phyloP scores from a whole-genome alignment of 495 filamentous ascomycete species.

The Xanthoparmelia taractica region DNA sequence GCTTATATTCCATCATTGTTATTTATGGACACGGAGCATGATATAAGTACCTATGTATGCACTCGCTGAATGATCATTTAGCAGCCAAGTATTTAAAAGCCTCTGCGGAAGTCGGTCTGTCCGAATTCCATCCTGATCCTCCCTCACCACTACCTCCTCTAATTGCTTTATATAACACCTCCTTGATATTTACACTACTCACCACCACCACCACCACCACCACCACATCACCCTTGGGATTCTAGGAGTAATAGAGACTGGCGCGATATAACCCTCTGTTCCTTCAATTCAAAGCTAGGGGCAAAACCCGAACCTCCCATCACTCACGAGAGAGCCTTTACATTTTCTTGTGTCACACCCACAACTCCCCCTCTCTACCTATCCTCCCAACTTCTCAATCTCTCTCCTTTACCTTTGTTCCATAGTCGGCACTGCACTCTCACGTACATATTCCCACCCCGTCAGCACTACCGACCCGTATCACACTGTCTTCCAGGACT shows the following conservation, averaged over 20 bases:
- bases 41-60: too few relatives aligned
- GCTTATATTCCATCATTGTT: too few relatives aligned
- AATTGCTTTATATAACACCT: too few relatives aligned
- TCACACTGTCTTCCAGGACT: not conserved
- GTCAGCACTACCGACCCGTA: not conserved
- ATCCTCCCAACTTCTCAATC: not conserved
- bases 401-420: not conserved
- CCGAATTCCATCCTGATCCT: not conserved
- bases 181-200: too few relatives aligned
- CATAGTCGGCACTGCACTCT: not conserved
- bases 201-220: not conserved
- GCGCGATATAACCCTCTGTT: not conserved
- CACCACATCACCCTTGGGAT: not conserved
- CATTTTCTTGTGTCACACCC: not conserved
- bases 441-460: not conserved
- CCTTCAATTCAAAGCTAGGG: not conserved
- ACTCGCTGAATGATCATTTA: too few relatives aligned
- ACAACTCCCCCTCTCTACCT: not conserved
- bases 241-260: not conserved
- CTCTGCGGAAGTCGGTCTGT: not conserved
- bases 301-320: not conserved
- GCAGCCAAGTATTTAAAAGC: not conserved
- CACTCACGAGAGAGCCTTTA: not conserved
- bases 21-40: not conserved
- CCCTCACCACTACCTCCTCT: not conserved